Base-by-base conservation (phyloP, 2,329 filamentous ascomycete species). In the Clarireedia hainanense region DNA sequence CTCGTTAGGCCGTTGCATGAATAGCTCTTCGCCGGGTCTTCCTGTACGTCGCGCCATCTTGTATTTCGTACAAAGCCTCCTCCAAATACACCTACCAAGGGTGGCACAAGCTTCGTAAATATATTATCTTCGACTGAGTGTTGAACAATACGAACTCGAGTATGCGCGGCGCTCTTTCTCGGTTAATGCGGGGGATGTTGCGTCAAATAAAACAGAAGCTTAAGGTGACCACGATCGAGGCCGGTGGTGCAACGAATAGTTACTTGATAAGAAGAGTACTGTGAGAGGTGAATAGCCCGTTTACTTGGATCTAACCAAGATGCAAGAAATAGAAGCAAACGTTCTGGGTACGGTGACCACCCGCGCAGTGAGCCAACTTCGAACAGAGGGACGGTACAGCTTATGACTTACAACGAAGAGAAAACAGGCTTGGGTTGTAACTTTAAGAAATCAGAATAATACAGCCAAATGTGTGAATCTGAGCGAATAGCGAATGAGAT, bases 11-110 rank as follows among this genome's bases (percentile, higher is more conserved):
- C 68, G 72, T 59, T 77, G 72, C 61, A 95, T 80, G 74, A 95
- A 92, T 75, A 95, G 86, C 78, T 92, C 89, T 72, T 91, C 86
- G 30, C 90, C 86, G 26, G 86, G 81, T 63, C 85, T 76, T 65
- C 86, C 85, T 68, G 85, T 83, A 57, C 65, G 68, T 51, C 60
- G 57, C 47, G 67, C 67, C 67, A 70, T 70, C 60, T 63, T 60
- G 59, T 62, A 61, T 56, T 37, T 46, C 51, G 43, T 50, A 49
- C 46, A 57, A 61, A 48, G 36, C 58, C 57, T 60, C 60, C 60
- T 58, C 63, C 61, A 58, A 59, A 58, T 54, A 49, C 55, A 58
- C 61, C 20, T 57, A 59, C 58, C 60, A 59, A 59, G 52, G 59
- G 57, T 63, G 49, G 63, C 65, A 65, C 63, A 49, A 59, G 55